Base-by-base conservation (phyloP, 1,284 basidiomycete species). In the Neotropicomus parvogracilis region DNA sequence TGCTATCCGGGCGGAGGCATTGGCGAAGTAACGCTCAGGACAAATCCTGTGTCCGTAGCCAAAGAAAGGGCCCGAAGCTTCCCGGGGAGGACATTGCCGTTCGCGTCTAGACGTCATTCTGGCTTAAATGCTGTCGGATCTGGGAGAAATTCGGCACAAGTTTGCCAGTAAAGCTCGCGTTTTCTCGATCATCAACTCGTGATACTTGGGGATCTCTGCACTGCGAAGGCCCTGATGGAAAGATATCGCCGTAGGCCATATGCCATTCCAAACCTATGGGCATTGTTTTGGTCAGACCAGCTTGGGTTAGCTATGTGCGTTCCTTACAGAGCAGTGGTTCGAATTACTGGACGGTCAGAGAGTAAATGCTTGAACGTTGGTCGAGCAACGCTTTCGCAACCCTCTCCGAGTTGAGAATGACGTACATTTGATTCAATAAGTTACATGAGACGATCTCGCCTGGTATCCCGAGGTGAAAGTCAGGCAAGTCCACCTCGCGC, bases 381-480 rank as follows among this genome's bases (percentile, higher is more conserved):
- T 64, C 60, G 14, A 66, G 44, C 19, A 64, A 31, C 8, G 33
- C 44, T 40, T 43, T 55, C 27, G 52, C 58, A 27, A 54, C 52
- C 40, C 56, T 50, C 17, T 59, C 50, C 24, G 58, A 59, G 36
- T 55, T 64, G 28, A 60, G 20, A 14, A 64, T 34, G 31, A 65
- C 38, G 24, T 51, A 59, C 1, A 42, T 54, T 40, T 61, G 49
- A 32, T 62, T 60, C 46, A 63, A 42, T 1, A 56, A 28, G 0
- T 42, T 50, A 35, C 41, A 57, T 6, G 54, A 59, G 17, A 64
- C 50, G 29, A 62, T 49, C 21, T 62, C 50, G 12, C 60, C 63
- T 62, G 13, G 19, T 17, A 27, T 17, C 11, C 13, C 6, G 17
- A 19, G 17, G 34, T 48, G 14, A 52, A 31, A 26, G 20, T 29